Conservation (phyloP, 2,329 filamentous ascomycete genomes). For the Cladosporium sp. region DNA sequence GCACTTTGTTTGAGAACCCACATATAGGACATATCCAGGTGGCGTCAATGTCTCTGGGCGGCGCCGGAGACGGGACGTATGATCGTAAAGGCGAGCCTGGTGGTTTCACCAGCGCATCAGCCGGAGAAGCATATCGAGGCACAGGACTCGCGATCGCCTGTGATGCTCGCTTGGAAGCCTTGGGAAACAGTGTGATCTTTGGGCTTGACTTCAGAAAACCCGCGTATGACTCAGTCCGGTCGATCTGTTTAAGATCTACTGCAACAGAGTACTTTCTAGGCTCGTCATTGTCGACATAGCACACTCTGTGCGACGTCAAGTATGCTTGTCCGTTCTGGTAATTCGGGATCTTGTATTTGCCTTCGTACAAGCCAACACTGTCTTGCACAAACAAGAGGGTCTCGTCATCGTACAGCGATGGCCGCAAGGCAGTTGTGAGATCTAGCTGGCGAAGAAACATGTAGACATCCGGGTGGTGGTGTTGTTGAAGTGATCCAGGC, state of each 20-base stretch:
- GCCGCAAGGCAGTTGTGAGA: slow-evolving; percentile 92
- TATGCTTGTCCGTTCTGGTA: slow-evolving; percentile 97
- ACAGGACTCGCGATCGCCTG: slow-evolving; percentile 55
- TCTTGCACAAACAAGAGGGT: slow-evolving; percentile 95
- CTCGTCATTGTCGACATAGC: slow-evolving; percentile 88
- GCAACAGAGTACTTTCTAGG: slow-evolving; percentile 82
- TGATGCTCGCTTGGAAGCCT: slow-evolving; percentile 61
- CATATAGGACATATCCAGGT: slow-evolving; percentile 98
- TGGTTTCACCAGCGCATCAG: slow-evolving; percentile 42
- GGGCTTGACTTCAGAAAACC: slow-evolving; percentile 93
- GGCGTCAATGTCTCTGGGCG: slow-evolving; percentile 56
- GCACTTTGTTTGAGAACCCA: slow-evolving; percentile 89
- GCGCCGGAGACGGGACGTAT: slow-evolving; percentile 48
- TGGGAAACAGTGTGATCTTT: slow-evolving; percentile 87
- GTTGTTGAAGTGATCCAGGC: background rate
- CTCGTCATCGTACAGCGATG: slow-evolving; percentile 89
- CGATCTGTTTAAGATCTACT: slow-evolving; percentile 86
- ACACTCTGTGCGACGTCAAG: slow-evolving; percentile 89
- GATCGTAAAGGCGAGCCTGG: slow-evolving; percentile 49
- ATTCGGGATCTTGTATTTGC: slow-evolving; percentile 91
- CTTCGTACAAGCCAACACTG: slow-evolving; percentile 95
- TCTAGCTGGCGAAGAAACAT: slow-evolving; percentile 98
- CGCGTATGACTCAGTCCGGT: slow-evolving; percentile 86
- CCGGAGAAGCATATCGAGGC: slow-evolving; percentile 47
- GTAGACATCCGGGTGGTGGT: slow-evolving; percentile 39